Conservation (phyloP, 2,329 filamentous ascomycete genomes). For the Apiospora sp. region DNA sequence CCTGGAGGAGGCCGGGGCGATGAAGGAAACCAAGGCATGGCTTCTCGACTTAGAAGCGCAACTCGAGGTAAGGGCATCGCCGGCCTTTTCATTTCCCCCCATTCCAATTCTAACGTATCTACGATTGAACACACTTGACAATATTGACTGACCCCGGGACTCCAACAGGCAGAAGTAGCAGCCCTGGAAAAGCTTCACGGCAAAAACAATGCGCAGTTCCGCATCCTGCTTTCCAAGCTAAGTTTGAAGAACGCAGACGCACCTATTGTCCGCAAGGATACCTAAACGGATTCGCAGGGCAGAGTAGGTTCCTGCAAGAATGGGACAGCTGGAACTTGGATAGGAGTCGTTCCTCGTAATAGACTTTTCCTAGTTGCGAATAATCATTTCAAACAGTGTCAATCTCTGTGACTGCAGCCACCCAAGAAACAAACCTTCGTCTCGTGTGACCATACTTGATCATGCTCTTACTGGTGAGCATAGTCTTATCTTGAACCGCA, state of each 20-base stretch:
- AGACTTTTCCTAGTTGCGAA: too few relatives aligned
- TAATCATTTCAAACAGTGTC: too few relatives aligned
- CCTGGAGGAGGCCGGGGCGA: not conserved
- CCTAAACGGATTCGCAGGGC: too few relatives aligned
- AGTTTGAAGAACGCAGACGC: not conserved
- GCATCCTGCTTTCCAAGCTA: not conserved
- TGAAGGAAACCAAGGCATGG: not conserved
- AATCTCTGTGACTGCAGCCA: too few relatives aligned
- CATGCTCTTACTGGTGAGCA: not conserved
- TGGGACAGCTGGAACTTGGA: too few relatives aligned
- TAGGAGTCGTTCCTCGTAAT: too few relatives aligned
- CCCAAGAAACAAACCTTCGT: too few relatives aligned
- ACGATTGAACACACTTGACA: not conserved
- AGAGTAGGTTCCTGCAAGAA: too few relatives aligned
- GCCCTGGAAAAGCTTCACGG: not conserved
- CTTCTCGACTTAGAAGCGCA: not conserved
- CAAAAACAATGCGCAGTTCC: not conserved
- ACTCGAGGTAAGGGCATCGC: not conserved
- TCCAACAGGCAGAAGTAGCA: not conserved
- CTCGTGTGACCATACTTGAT: too few relatives aligned
- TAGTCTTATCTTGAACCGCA: not conserved
- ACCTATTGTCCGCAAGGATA: too few relatives aligned
- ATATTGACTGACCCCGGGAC: not conserved
- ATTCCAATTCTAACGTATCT: not conserved
- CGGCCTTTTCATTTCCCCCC: too few relatives aligned